phyloP scores from a whole-genome alignment of 192 early-diverging fungal genomes.

The Obelidium mucronatum region DNA sequence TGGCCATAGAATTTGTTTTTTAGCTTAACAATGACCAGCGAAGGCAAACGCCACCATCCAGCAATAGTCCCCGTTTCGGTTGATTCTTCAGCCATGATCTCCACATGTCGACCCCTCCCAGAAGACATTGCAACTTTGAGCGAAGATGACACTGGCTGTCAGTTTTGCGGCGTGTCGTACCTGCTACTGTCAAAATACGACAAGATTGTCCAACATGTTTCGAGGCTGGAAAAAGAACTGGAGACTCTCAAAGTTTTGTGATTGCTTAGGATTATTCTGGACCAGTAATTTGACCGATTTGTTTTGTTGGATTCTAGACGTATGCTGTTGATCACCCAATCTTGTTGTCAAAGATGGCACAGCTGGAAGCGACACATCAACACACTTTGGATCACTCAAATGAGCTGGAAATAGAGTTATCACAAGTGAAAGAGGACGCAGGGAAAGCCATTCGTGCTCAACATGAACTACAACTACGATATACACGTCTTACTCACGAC shows the following conservation, averaged over 20 bases:
- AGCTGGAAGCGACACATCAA: slow-evolving; percentile 32
- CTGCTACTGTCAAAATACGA: slow-evolving; percentile 61
- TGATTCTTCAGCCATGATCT: slow-evolving; percentile 26
- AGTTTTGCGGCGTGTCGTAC: slow-evolving; percentile 68
- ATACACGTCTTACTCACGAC: slow-evolving; percentile 39
- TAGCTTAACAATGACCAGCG: too few relatives aligned
- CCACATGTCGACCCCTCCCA: slow-evolving; percentile 47
- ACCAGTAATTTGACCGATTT: background rate
- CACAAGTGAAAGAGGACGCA: slow-evolving; percentile 8
- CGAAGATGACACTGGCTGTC: slow-evolving; percentile 59
- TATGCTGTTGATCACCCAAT: slow-evolving; percentile 31
- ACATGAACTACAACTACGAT: slow-evolving; percentile 38
- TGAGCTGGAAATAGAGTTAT: slow-evolving; percentile 26
- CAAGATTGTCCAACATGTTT: slow-evolving; percentile 50
- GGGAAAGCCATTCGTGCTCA: slow-evolving; percentile 26
- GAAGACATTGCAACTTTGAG: slow-evolving; percentile 55
- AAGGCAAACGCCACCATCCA: too few relatives aligned
- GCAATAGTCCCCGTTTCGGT: slow-evolving; percentile 22
- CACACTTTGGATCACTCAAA: background rate
- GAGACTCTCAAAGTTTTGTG: slow-evolving; percentile 44
- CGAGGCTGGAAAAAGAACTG: slow-evolving; percentile 51
- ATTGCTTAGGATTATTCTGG: background rate
- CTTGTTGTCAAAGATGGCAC: slow-evolving; percentile 1
- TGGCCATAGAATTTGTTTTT: too few relatives aligned
- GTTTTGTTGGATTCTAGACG: slow-evolving; percentile 5